Evolutionary conservation across 148 eudicot species (phyloP).

Genomic region (Drosera capensis): DNA sequence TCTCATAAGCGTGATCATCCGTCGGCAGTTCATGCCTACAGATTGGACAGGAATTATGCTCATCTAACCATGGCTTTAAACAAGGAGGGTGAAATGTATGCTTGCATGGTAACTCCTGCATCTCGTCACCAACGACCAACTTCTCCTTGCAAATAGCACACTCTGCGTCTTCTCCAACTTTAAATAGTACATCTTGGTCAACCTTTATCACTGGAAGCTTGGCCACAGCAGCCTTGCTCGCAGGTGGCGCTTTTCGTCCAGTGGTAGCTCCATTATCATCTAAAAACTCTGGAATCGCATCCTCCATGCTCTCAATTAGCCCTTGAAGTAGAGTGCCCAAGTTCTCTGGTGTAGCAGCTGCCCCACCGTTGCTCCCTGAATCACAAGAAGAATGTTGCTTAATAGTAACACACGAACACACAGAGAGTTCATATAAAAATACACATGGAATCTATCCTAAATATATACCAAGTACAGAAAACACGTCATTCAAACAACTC

Average conservation of each 20-base stretch:
- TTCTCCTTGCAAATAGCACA: constrained; percentile 81
- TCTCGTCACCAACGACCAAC: constrained; percentile 45
- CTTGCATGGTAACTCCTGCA: constrained; percentile 92
- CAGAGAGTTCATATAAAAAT: too few species aligned
- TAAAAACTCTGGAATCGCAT: constrained; percentile 29
- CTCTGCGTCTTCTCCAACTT: constrained; percentile 62
- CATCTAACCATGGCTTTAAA: constrained; percentile 93
- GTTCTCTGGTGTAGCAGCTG: constrained; percentile 8
- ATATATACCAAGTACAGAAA: too few species aligned
- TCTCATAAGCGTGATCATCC: constrained; percentile 86
- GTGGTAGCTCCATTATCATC: constrained; percentile 14
- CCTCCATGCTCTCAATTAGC: constrained; percentile 42
- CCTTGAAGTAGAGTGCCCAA: constrained; percentile 28
- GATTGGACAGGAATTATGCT: constrained; percentile 87
- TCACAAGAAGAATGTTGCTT: too few species aligned
- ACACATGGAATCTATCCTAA: too few species aligned
- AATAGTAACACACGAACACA: too few species aligned
- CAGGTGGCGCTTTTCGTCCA: constrained; percentile 52
- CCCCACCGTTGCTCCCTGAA: constrained; percentile 11
- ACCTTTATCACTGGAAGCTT: constrained; percentile 61
- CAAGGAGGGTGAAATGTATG: constrained; percentile 86
- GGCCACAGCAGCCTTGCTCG: constrained; percentile 75
- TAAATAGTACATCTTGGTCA: constrained; percentile 28
- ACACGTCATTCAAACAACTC: too few species aligned
- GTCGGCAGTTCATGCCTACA: constrained; percentile 86